These are phyloP conservation scores for Taxillus chinensis DNA, from an alignment of 164 flowering plant genomes.

Conservation along the genomic window DNA sequence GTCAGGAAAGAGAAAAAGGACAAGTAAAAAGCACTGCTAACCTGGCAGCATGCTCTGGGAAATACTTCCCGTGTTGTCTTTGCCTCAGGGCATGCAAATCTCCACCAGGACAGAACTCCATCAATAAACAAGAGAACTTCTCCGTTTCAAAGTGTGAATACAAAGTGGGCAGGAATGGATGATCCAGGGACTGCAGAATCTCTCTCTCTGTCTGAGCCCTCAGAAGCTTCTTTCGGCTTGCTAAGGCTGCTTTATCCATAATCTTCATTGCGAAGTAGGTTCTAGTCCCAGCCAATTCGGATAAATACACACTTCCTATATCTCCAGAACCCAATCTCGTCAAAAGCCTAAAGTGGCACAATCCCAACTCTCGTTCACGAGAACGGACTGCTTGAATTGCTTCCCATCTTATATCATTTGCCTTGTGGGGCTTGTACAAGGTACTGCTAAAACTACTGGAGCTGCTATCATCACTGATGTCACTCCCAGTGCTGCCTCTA, in stretches of 20 bases:
- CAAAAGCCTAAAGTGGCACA: background rate
- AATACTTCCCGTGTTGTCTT: constrained; percentile 1
- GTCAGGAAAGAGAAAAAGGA: too few species aligned
- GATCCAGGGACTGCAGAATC: constrained; percentile 1
- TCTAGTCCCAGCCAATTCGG: background rate
- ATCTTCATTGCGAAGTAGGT: background rate
- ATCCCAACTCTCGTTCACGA: background rate
- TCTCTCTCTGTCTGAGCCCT: constrained; percentile 4
- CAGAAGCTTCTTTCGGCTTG: background rate
- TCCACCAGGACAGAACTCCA: constrained; percentile 5
- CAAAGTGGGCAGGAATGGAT: constrained; percentile 2
- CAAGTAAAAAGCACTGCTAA: background rate
- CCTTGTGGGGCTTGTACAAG: background rate
- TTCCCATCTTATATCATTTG: constrained; percentile 2
- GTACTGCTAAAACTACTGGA: background rate
- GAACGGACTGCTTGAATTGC: background rate
- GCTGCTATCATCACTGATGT: background rate
- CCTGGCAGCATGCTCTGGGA: constrained; percentile 4
- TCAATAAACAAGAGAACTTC: background rate
- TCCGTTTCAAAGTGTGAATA: constrained; percentile 3
- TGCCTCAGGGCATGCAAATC: constrained; percentile 2
- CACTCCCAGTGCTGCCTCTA: background rate
- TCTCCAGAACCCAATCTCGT: background rate
- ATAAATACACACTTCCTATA: background rate
- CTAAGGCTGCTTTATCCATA: background rate